Evolutionary conservation across 768 basidiomycete species (phyloP), one percentile per base, ranked within the genome.

Genomic region (Termitomyces sp.): DNA sequence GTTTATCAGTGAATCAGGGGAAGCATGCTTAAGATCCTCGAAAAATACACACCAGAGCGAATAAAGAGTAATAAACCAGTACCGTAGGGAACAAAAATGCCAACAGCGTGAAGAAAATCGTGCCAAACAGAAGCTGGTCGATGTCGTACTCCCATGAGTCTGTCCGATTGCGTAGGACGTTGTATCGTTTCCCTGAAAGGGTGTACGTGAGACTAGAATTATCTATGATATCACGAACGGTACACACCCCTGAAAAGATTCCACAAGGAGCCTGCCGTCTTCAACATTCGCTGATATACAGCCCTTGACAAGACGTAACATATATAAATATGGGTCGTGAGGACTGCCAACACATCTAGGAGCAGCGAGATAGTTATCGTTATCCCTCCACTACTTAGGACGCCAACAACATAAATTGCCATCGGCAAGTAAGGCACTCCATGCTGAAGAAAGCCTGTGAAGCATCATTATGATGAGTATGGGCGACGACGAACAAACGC

Each of bases 91-190:
- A 82, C 12, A 94, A 71, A 66, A 95, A 89, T 7, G 88, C 50
- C 1, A 50, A 25, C 11, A 50, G 29, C 12, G 91, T 90, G 74
- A 94, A 91, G 48, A 95, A 72, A 52, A 93, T 85, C 0, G 97
- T 95, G 5, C 96, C 96, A 33, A 98, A 88, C n/a, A 98, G 76
- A 2, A 98, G 80, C 65, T 98, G 94, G 67, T 98, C 96, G 25
- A 94, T 78, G 50, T 94, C 91, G 62, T 97, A 98, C 53, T 87
- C 82, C 83, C 91, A 94, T 0, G 88, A 81, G 64, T 98, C 97
- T 3, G 85, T 87, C n/a, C 95, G 84, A 50, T 88, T 81, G 31
- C 95, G 84, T 6, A 99, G 74, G 9, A 86, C 83, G 65, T 98
- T 98, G 64, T 83, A 87, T 44, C 94, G 81, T 70, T 91, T 98